phyloP scores from a whole-genome alignment of 176 grass and related monocot genomes.

The Carex myosuroides region DNA sequence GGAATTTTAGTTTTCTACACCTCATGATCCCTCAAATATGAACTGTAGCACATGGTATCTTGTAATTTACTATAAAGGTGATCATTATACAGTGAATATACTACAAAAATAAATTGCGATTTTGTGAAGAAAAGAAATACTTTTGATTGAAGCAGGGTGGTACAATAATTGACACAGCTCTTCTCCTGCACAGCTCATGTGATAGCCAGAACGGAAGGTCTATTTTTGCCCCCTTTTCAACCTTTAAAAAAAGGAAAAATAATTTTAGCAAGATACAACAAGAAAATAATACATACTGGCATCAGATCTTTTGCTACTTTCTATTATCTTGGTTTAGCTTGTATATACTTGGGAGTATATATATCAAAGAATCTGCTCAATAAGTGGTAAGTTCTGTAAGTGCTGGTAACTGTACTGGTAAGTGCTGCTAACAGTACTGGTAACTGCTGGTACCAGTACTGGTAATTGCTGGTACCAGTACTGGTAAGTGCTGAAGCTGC shows the following conservation, averaged over 20 bases:
- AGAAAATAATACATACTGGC: not conserved
- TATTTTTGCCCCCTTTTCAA: constrained; percentile 82
- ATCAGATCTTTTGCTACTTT: not conserved
- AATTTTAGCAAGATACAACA: too few species aligned
- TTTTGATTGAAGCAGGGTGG: constrained; percentile 73
- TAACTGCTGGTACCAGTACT: too few species aligned
- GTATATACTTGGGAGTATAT: not conserved
- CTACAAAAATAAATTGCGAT: not conserved
- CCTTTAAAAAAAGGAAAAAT: constrained; percentile 16
- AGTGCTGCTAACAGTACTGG: too few species aligned
- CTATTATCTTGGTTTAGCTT: not conserved
- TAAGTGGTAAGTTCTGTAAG: not conserved
- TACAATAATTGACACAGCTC: constrained; percentile 55
- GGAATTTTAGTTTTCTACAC: not conserved
- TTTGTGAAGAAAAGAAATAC: constrained; percentile 28
- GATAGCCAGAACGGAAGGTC: constrained; percentile 89
- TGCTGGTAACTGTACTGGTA: too few species aligned
- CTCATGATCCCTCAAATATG: not conserved
- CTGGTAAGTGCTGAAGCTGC: too few species aligned
- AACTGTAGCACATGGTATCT: not conserved
- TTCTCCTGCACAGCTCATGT: constrained; percentile 55
- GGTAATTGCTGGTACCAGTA: too few species aligned
- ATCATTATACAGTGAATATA: not conserved
- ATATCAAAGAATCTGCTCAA: not conserved
- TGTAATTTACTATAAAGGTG: not conserved